Evolutionary conservation across 208 protist genomes (phyloP), one percentile per base, ranked within the genome.

Genomic region (Acanthamoeba divionensis): DNA sequence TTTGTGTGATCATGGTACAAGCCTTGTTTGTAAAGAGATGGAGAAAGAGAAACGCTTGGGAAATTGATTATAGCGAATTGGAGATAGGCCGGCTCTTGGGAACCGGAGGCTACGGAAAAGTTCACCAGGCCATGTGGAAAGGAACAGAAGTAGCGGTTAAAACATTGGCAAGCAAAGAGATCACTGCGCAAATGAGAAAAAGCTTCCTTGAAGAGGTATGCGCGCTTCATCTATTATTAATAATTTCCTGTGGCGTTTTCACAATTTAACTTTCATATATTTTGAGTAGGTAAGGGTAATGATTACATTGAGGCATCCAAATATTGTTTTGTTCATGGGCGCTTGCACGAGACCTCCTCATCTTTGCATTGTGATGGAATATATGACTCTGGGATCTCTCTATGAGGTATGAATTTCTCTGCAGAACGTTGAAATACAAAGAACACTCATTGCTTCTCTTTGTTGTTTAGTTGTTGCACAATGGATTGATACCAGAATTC

Each of bases 321-420:
- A 77, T 13, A 45, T 77, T 18, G 67, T 77, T 5, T 29, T 77
- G 33, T 77, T 77, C 67, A 77, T 77, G 67, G 75, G 33, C 6
- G 75, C 75, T 6, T 85, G 75, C 21, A 62, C 50, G 13, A 85
- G 47, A 31, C 44, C 48, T n/a, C 75, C 75, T n/a, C 36, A 85
- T 26, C 44, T 85, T 45, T 85, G 75, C 75, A 85, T 85, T 31
- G 75, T 85, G 33, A 85, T 62, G 75, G 75, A 85, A 38, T 36
- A 48, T 29, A 85, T 85, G 75, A 48, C 44, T 0, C 44, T 63
- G 4, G 75, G 75, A n/a, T 77, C 67, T 7, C 67, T 77, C 36
- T 77, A 77, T 29, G 67, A 77, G 21, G 67, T 77, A 77, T 24
- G 36, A 12, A 10, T 45, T n/a, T 48, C 0, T 24, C 54, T 33